Evolutionary conservation across 2,329 filamentous ascomycete species (phyloP).

Genomic region (Teratosphaeriaceae sp.): DNA sequence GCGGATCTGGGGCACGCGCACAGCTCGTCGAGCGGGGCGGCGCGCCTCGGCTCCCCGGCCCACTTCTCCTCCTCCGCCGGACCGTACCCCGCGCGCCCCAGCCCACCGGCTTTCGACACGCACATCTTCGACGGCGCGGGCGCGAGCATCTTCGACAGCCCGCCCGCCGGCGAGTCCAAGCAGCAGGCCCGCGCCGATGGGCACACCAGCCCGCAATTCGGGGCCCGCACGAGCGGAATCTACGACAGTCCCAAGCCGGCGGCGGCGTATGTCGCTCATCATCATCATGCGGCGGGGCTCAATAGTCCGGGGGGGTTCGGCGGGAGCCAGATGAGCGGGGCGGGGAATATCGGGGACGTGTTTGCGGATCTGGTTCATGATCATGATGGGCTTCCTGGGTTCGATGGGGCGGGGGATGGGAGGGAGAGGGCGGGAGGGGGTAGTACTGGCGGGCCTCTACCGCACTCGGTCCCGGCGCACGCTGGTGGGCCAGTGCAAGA

Average conservation of each 20-base stretch:
- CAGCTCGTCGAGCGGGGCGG: no score
- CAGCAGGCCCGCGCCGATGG: slow-evolving; percentile 3
- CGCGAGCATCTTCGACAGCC: slow-evolving; percentile 23
- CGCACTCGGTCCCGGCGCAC: neutral
- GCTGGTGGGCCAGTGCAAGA: neutral
- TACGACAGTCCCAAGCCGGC: neutral
- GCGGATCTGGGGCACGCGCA: no score
- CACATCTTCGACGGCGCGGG: slow-evolving; percentile 18
- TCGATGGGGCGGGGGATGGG: slow-evolving; percentile 3
- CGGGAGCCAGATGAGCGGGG: slow-evolving; percentile 24
- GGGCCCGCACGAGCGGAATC: no score
- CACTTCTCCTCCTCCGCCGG: slow-evolving; percentile 16
- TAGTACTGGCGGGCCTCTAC: neutral
- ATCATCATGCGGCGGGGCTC: slow-evolving; percentile 2
- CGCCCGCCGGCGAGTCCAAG: slow-evolving; percentile 9
- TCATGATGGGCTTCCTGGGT: slow-evolving; percentile 1
- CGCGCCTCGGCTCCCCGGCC: slow-evolving; percentile 23
- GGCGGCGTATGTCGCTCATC: slow-evolving; percentile 17
- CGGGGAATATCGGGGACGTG: slow-evolving; percentile 26
- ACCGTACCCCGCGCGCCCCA: slow-evolving; percentile 9
- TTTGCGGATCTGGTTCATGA: slow-evolving; percentile 30
- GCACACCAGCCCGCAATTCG: slow-evolving; percentile 6
- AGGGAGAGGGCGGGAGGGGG: neutral
- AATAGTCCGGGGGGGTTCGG: slow-evolving; percentile 26
- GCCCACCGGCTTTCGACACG: slow-evolving; percentile 19